Percentiles rank a stretch among this genome's conserved stretches.
Evolutionary conservation across 1,284 basidiomycete species (phyloP).

Genomic region (Trametes versicolor): DNA sequence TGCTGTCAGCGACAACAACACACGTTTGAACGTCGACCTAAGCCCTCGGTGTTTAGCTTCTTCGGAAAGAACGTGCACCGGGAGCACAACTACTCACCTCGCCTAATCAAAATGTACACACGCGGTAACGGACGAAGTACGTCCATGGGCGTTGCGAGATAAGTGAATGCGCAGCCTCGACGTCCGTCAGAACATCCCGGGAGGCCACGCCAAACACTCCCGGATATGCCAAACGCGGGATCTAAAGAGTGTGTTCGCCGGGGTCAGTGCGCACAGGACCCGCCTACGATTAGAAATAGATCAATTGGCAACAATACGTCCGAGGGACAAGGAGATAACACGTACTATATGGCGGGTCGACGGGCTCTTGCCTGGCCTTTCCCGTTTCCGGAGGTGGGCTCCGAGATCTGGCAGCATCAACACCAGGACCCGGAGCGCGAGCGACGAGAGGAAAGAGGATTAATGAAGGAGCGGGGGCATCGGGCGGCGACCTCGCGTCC

Average conservation of each 20-base stretch:
- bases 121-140: not conserved
- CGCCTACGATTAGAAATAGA: slow-evolving; percentile 6
- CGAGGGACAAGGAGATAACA: not conserved
- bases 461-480: slow-evolving; percentile 11
- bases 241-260: not conserved
- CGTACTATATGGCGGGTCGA: not conserved
- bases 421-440: not conserved
- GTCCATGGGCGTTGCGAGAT: slow-evolving; percentile 4
- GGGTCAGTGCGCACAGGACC: not conserved
- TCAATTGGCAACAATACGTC: not conserved
- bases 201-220: not conserved
- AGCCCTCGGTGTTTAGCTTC: not conserved
- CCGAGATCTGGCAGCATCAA: not conserved
- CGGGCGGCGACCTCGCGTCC: slow-evolving; percentile 1
- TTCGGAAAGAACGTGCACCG: not conserved
- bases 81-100: not conserved
- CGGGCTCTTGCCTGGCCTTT: not conserved
- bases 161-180: not conserved
- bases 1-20: not conserved
- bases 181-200: not conserved
- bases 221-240: not conserved
- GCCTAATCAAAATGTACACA: not conserved
- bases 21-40: not conserved
- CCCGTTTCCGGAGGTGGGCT: not conserved
- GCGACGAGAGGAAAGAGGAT: slow-evolving; percentile 2